Evolutionary conservation across 768 basidiomycete genomes (phyloP), one percentile per base, ranked within the genome.

Genomic region (Suillus fuscotomentosus): DNA sequence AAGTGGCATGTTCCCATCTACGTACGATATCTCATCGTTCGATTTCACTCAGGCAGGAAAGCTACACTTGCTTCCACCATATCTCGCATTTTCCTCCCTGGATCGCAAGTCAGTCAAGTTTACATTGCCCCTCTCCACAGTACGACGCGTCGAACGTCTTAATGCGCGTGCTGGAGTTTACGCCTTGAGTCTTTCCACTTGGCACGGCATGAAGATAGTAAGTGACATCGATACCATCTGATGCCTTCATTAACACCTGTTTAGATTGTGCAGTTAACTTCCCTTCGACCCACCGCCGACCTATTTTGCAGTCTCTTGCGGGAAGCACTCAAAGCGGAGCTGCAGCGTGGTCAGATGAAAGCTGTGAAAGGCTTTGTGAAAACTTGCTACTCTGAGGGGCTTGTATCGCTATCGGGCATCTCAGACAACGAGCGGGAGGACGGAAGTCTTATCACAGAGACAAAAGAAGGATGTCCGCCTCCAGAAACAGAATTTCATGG

Each of bases 111-210:
- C 94, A 27, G 95, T 95, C 64, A 84, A 90, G 51, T 95, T 95
- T 77, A 94, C 95, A 9, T 79, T 99, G 10, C 97, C 97, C 38
- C 83, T 99, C 50, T 94, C 90, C 61, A 95, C 95, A 6, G 88
- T 99, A 69, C 86, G 97, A 60, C 82, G 97, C 62, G 97, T 99
- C 24, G 97, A 99, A 78, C 82, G 95, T 56, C 83, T 98, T 60
- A 97, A 97, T 75, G 91, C 95, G 13, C 87, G 95, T 15, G 92
- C 95, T 36, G 97, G 97, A 6, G 90, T 97, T 43, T 98, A 98
- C 74, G 96, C 97, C n/a, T 84, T 99, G 38, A 95, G 94, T 70
- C 79, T 99, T 22, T 85, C 88, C n/a, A 87, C 92, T 60, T 98
- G 95, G 93, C 95, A 99, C 74, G 90, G 93, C 42, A 86, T 92